A percentile compares a stretch with the other conserved stretches of the same genome.
Evolutionary conservation across 108 stramenopile genomes (phyloP).

Genomic region (Phaeodactylum tricornutum): DNA sequence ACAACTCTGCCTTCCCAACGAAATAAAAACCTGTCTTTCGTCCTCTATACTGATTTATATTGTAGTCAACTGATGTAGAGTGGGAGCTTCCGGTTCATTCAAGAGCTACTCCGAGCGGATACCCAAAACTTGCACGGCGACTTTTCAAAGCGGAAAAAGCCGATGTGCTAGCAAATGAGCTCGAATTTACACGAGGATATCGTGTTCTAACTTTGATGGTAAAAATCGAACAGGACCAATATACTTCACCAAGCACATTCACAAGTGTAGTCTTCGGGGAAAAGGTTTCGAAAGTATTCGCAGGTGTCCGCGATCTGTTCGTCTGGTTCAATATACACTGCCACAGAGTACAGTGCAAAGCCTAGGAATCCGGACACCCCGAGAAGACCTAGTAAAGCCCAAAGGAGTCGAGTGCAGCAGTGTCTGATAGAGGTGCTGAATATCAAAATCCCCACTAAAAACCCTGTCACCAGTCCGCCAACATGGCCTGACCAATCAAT

Average conservation of each 20-base stretch:
- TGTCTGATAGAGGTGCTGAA: slow-evolving; percentile 17
- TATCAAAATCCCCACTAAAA: slow-evolving; percentile 29
- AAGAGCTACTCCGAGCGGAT: too few species aligned
- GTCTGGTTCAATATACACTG: slow-evolving; percentile 29
- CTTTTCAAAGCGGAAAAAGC: too few species aligned
- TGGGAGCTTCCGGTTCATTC: too few species aligned
- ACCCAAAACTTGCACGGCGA: too few species aligned
- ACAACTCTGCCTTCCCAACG: too few species aligned
- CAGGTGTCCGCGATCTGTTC: slow-evolving; percentile 67
- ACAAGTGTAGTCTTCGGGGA: slow-evolving; percentile 64
- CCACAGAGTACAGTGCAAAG: slow-evolving; percentile 24
- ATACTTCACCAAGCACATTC: slow-evolving; percentile 26
- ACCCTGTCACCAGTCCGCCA: slow-evolving; percentile 34
- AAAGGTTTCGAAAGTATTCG: slow-evolving; percentile 65
- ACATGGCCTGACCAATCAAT: slow-evolving; percentile 51
- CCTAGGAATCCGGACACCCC: slow-evolving; percentile 15
- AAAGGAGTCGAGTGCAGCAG: slow-evolving; percentile 23
- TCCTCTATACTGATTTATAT: too few species aligned
- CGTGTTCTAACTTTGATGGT: too few species aligned
- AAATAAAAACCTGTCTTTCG: too few species aligned
- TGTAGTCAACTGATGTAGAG: too few species aligned
- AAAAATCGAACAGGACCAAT: too few species aligned
- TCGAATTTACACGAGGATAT: too few species aligned
- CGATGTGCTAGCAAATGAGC: too few species aligned
- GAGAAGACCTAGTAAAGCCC: slow-evolving; percentile 33